Base-by-base conservation (phyloP, 2,329 filamentous ascomycete species). In the Alternaria triticimaculans region DNA sequence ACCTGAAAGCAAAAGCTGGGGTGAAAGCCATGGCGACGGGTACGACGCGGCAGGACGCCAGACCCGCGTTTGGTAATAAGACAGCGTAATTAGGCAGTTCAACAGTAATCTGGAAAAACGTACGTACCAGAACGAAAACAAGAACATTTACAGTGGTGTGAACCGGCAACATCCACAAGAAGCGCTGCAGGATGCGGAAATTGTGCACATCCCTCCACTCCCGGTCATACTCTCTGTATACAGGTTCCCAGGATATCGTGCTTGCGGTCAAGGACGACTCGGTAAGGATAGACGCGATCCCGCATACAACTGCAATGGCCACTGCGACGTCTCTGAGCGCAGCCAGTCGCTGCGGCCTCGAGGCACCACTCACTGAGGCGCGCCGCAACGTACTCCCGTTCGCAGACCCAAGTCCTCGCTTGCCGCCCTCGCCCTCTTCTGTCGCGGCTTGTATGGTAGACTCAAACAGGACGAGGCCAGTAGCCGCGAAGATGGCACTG, bases 401-500 rank as follows among this genome's bases (percentile, higher is more conserved):
- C 3, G 75, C 76, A n/a, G 77, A 79, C 55, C 79, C 74, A 28
- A 78, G 69, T 20, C 72, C 76, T 25, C 75, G 73, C 44, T 70
- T 68, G n/a, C 68, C 68, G 11, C 64, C 63, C 28, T 70, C 62
- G n/a, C 58, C 62, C 37, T 75, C 73, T 25, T 78, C 72, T 20
- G 69, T 72, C 14, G 68, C 49, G 8, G 63, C 64, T 48, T 68
- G 73, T 8, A 75, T 65, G 51, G 79, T 76, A n/a, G 71, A 66
- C 55, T 82, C 80, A 37, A 84, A 73, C 49, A 83, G 69, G 15
- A 81, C 69, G n/a, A 84, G 71, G 11, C 81, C 81, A 6, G 78
- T 66, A 4, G 78, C 81, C 18, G 76, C 73, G 51, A 83, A 79
- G 11, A 83, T 70, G 23, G 78, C 78, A 66, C 81, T 80, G 45